These are phyloP conservation scores for Gypsophila paniculata DNA, from an alignment of 179 eudicot genomes.

Conservation along the genomic window DNA sequence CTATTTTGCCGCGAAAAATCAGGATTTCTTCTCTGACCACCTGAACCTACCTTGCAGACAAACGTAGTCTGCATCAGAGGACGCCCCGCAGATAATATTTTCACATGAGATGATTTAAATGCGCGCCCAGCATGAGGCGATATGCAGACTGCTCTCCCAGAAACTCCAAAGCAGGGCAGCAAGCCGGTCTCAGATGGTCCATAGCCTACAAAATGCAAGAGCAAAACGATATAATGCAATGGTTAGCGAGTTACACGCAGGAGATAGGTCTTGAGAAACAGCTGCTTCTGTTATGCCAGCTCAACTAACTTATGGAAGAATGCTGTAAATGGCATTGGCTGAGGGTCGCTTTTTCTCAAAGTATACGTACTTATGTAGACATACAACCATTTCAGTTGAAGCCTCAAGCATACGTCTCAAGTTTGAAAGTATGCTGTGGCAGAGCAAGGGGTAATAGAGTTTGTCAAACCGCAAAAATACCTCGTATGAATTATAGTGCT, in stretches of 20 bases:
- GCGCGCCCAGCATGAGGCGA: constrained; percentile 36
- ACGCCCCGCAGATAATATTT: constrained; percentile 32
- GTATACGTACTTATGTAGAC: neutral
- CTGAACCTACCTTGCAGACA: constrained; percentile 57
- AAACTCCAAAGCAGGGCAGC: constrained; percentile 52
- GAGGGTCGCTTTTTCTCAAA: neutral
- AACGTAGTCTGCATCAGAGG: constrained; percentile 33
- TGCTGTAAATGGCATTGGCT: too few species aligned
- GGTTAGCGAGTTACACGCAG: neutral
- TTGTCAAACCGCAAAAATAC: too few species aligned
- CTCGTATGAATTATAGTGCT: too few species aligned
- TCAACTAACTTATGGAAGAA: neutral
- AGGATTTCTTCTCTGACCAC: constrained; percentile 60
- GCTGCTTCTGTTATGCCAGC: neutral
- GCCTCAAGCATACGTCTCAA: neutral
- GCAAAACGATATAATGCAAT: neutral
- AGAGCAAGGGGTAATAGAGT: too few species aligned
- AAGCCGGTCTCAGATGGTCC: constrained; percentile 54
- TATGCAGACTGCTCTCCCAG: constrained; percentile 41
- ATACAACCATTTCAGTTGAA: neutral
- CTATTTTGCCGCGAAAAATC: constrained; percentile 74
- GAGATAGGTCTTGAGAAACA: neutral
- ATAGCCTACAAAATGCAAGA: constrained; percentile 42
- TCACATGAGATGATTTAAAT: constrained; percentile 29
- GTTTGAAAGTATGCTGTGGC: neutral